Evolutionary conservation across 2,329 filamentous ascomycete genomes (phyloP).

Genomic region (Coleophoma crateriformis): DNA sequence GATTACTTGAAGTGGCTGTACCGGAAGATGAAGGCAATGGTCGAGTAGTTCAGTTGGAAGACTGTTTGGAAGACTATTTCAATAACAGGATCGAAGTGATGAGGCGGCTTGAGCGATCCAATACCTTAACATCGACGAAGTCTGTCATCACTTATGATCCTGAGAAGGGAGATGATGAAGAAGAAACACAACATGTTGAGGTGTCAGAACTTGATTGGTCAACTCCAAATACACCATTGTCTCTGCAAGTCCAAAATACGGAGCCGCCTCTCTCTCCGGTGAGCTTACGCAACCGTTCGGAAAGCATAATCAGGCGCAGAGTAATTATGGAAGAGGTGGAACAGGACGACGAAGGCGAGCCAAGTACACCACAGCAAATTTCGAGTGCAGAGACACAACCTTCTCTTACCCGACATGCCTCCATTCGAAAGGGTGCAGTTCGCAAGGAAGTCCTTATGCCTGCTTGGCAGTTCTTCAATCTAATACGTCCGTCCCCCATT

Average conservation of each 20-base stretch:
- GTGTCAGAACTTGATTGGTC: constrained; percentile 15
- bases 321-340: constrained; percentile 40
- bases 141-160: constrained; percentile 8
- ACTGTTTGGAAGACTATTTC: constrained; percentile 91
- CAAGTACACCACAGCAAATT: constrained; percentile 30
- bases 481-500: constrained; percentile 65
- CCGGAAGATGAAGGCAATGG: constrained; percentile 63
- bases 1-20: constrained; percentile 86
- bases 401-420: constrained; percentile 24
- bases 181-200: constrained; percentile 15
- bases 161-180: constrained; percentile 10
- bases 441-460: constrained; percentile 88
- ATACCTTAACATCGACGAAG: constrained; percentile 38
- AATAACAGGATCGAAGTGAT: constrained; percentile 82
- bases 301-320: constrained; percentile 53
- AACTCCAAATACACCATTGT: constrained; percentile 16
- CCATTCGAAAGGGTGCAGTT: constrained; percentile 27
- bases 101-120: constrained; percentile 61
- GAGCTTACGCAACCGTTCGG: constrained; percentile 26
- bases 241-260: constrained; percentile 10
- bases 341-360: neutral
- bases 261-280: constrained; percentile 16
- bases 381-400: constrained; percentile 28
- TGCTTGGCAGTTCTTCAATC: constrained; percentile 94
- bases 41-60: constrained; percentile 72